Evolutionary conservation across 805 yeast genomes (phyloP), one percentile per base, ranked within the genome.

Genomic region (Cyberlindnera maritima): DNA sequence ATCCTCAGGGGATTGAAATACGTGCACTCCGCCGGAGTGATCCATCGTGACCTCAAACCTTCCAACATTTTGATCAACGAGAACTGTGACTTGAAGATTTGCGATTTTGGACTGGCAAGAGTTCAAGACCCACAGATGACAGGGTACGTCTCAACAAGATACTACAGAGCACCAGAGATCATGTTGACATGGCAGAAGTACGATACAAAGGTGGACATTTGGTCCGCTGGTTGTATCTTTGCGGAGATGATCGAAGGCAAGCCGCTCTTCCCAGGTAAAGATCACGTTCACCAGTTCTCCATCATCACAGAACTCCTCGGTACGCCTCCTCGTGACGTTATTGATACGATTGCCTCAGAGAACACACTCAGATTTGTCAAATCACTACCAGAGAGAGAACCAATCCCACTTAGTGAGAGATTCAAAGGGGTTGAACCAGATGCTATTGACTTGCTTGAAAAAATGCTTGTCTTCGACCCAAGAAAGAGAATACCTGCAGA

Each of bases 71-170:
- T 88, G 51, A 84, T 88, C 60, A 88, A 88, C 64, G 96, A 88
- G 68, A 88, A 88, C 67, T 88, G 96, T 67, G 96, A 88, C 68
- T 74, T 88, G 63, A 88, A 88, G 67, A 88, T 88, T 58, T 88
- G 96, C 69, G 96, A 88, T 67, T 88, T 92, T 65, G 99, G 99
- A 19, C 74, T 92, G 50, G 98, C 98, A 29, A 79, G 99, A 64
- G 87, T 92, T 62, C 97, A 92, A 72, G 99, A 92, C 69, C 97
- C 97, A 13, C 98, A 92, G 66, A 92, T 92, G 99, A 92, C 98
- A 1, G 99, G 98, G 10, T 92, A 92, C 65, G 99, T 92, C 15
- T 85, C 96, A 5, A 92, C 99, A 4, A 70, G 99, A 61, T 92
- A 90, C 72, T 92, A 92, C 69, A 79, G 99, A 53, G 99, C 98